phyloP scores from a whole-genome alignment of 345 rosid species.

The Gossypium arboreum region DNA sequence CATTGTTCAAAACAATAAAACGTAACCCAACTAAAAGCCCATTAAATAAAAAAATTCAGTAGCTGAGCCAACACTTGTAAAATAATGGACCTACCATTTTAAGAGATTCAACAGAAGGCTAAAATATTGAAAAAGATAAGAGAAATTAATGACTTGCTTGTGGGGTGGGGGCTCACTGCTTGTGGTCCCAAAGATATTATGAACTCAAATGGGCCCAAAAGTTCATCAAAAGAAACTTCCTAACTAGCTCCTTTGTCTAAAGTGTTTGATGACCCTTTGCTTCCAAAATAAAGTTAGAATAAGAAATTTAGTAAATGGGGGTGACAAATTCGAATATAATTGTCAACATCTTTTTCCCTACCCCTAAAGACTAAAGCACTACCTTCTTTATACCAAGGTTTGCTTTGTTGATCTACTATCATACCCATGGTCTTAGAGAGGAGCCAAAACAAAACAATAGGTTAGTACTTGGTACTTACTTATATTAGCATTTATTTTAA shows the following conservation, averaged over 20 bases:
- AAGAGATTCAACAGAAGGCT: constrained; percentile 21
- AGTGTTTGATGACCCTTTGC: not conserved
- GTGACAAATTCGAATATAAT: too few species aligned
- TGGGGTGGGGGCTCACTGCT: constrained; percentile 12
- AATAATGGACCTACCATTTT: constrained; percentile 10
- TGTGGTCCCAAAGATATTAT: constrained; percentile 35
- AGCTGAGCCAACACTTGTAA: not conserved
- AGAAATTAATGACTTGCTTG: not conserved
- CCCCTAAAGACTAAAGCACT: too few species aligned
- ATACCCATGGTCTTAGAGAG: constrained; percentile 17
- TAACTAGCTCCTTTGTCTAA: constrained; percentile 17
- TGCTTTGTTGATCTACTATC: constrained; percentile 35
- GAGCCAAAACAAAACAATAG: constrained; percentile 13
- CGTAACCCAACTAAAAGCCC: not conserved
- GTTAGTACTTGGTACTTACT: not conserved
- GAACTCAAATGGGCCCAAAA: constrained; percentile 29
- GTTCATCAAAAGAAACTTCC: constrained; percentile 16
- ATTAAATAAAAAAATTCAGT: not conserved
- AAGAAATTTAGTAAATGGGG: too few species aligned
- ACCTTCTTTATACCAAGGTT: not conserved
- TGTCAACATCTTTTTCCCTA: too few species aligned
- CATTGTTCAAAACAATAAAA: not conserved
- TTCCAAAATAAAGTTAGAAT: not conserved
- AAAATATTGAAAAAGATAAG: not conserved
- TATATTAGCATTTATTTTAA: not conserved